phyloP scores from a whole-genome alignment of 768 basidiomycete species.

The Gloeopeniophorella convolvens region DNA sequence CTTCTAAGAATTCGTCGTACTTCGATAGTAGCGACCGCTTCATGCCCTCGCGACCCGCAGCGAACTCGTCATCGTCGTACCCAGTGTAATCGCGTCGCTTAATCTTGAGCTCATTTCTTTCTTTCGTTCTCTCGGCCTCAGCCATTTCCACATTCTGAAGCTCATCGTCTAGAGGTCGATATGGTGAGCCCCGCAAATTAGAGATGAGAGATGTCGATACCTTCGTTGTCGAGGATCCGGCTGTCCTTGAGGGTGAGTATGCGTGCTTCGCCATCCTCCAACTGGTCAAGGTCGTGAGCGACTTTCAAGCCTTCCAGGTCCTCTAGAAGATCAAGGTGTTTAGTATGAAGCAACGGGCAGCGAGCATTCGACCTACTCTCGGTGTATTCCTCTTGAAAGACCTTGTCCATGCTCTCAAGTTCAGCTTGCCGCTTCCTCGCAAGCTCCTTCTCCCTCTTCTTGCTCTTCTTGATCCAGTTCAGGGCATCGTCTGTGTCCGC shows the following conservation, averaged over 20 bases:
- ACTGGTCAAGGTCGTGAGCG: slow-evolving; percentile 85
- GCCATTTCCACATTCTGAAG: slow-evolving; percentile 94
- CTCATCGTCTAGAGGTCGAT: slow-evolving; percentile 73
- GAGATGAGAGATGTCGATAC: slow-evolving; percentile 32
- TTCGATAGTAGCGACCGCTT: slow-evolving; percentile 82
- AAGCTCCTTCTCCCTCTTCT: slow-evolving; percentile 87
- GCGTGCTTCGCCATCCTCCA: slow-evolving; percentile 90
- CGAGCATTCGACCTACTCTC: slow-evolving; percentile 58
- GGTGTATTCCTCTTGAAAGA: slow-evolving; percentile 70
- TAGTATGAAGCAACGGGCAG: not conserved
- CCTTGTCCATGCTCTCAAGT: slow-evolving; percentile 78
- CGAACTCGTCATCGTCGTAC: slow-evolving; percentile 95
- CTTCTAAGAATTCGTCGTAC: slow-evolving; percentile 88
- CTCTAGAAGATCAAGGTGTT: slow-evolving; percentile 40
- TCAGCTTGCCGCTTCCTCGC: slow-evolving; percentile 78
- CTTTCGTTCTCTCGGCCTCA: slow-evolving; percentile 74
- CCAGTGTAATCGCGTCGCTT: slow-evolving; percentile 89
- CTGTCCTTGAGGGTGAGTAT: slow-evolving; percentile 97
- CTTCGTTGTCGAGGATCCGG: slow-evolving; percentile 92
- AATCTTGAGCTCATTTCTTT: slow-evolving; percentile 78
- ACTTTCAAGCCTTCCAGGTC: slow-evolving; percentile 94
- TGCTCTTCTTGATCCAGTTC: slow-evolving; percentile 87
- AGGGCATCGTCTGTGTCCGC: slow-evolving; percentile 71
- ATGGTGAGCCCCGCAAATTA: slow-evolving; percentile 6
- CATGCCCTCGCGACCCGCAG: slow-evolving; percentile 63